Percentiles rank a stretch among this genome's conserved stretches.
Conservation (phyloP, 2,329 filamentous ascomycete species). For the Talaromyces sp. region DNA sequence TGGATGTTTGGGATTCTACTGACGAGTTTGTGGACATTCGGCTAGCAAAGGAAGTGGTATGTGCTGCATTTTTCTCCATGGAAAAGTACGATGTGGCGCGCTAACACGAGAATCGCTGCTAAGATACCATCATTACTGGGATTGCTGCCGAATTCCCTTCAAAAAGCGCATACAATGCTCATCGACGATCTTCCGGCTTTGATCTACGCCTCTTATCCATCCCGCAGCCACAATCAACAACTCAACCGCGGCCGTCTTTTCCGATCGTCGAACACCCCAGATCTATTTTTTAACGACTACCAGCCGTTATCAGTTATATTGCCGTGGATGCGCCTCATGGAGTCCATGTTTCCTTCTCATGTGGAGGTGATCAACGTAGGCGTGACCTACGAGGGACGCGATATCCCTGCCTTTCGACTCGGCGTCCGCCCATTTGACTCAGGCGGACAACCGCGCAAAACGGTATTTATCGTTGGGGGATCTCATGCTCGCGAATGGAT, state of each 20-base stretch:
- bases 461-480: conserved; percentile 75
- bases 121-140: conserved; percentile 67
- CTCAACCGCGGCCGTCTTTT: conserved; percentile 22
- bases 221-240: conserved; percentile 26
- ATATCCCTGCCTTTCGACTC: conserved; percentile 75
- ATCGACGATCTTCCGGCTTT: conserved; percentile 75
- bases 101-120: background rate
- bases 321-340: conserved; percentile 87
- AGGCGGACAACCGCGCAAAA: conserved; percentile 55
- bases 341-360: conserved; percentile 82
- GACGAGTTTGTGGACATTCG: conserved; percentile 79
- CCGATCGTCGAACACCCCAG: conserved; percentile 36
- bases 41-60: conserved; percentile 66
- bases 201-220: conserved; percentile 70
- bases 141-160: conserved; percentile 69
- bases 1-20: conserved; percentile 88
- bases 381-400: conserved; percentile 78
- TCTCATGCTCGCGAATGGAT: conserved; percentile 98
- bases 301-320: conserved; percentile 77
- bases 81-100: background rate
- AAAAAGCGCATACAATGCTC: conserved; percentile 64
- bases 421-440: conserved; percentile 53
- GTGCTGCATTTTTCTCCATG: conserved; percentile 18
- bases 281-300: conserved; percentile 88
- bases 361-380: conserved; percentile 71